A percentile compares a stretch with the other conserved stretches of the same genome.
Evolutionary conservation across 1,284 basidiomycete genomes (phyloP).

Genomic region (Microbotryum saponariae): DNA sequence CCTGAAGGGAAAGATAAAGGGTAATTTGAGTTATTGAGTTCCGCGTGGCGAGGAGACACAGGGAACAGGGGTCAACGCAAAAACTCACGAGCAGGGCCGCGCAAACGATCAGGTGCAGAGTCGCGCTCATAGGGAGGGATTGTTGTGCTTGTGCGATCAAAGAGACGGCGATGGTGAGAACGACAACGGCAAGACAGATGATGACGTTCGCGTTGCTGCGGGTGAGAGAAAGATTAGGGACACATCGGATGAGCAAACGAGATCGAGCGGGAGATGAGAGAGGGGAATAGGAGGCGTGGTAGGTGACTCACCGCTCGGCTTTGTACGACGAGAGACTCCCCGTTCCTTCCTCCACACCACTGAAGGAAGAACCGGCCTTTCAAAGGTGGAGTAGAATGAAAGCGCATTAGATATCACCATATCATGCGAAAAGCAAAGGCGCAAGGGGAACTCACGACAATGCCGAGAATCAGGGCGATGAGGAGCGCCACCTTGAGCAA

Average conservation of each 20-base stretch:
- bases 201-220: conserved; percentile 8
- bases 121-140: background rate
- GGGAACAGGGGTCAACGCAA: background rate
- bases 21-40: background rate
- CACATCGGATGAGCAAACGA: background rate
- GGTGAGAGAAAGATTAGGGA: background rate
- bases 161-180: background rate
- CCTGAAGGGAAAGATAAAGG: background rate
- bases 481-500: background rate
- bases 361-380: too few relatives aligned
- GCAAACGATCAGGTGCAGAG: background rate
- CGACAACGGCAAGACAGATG: background rate
- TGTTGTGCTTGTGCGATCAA: background rate
- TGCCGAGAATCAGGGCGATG: conserved; percentile 9
- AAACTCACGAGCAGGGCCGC: conserved; percentile 4
- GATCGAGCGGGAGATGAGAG: too few relatives aligned
- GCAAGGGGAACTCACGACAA: background rate
- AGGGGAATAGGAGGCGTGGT: too few relatives aligned
- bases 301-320: too few relatives aligned
- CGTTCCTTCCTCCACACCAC: background rate
- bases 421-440: background rate
- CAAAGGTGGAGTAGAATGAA: background rate
- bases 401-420: background rate
- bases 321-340: too few relatives aligned
- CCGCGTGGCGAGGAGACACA: background rate